Percentiles rank a stretch among this genome's conserved stretches.
These are phyloP conservation scores for Candida tibetensis DNA, from an alignment of 805 yeast species.

Conservation along the genomic window DNA sequence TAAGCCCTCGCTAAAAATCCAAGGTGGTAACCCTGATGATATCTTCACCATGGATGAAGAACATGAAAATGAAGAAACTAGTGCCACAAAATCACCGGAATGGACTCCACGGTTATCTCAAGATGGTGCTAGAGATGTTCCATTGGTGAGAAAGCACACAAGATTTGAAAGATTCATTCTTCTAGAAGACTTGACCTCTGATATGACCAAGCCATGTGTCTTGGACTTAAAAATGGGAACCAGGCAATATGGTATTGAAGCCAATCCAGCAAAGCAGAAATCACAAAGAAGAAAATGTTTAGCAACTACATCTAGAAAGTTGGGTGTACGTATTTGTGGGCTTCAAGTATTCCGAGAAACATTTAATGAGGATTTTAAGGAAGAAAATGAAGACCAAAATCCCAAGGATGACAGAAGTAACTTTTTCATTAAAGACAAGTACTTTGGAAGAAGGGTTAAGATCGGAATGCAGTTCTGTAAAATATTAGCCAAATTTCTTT, in stretches of 20 bases:
- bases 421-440: constrained; percentile 71
- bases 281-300: constrained; percentile 84
- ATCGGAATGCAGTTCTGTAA: constrained; percentile 76
- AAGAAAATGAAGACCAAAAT: not conserved
- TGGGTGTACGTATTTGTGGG: constrained; percentile 95
- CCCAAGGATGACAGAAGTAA: constrained; percentile 9
- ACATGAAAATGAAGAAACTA: not conserved
- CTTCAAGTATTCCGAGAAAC: constrained; percentile 49
- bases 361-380: constrained; percentile 2
- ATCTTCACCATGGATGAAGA: constrained; percentile 46
- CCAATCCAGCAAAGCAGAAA: constrained; percentile 61
- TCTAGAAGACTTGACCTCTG: constrained; percentile 85
- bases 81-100: not conserved
- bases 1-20: constrained; percentile 19
- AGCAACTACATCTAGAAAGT: constrained; percentile 69
- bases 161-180: constrained; percentile 78
- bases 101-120: not conserved
- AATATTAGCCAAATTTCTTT: constrained; percentile 70
- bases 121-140: constrained; percentile 3
- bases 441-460: constrained; percentile 78
- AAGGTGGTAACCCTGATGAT: constrained; percentile 22
- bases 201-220: constrained; percentile 83
- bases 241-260: constrained; percentile 96
- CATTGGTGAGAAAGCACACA: constrained; percentile 40
- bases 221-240: constrained; percentile 98